These are phyloP conservation scores for Fusarium circinatum DNA, from an alignment of 2,329 filamentous ascomycete species.

Conservation along the genomic window DNA sequence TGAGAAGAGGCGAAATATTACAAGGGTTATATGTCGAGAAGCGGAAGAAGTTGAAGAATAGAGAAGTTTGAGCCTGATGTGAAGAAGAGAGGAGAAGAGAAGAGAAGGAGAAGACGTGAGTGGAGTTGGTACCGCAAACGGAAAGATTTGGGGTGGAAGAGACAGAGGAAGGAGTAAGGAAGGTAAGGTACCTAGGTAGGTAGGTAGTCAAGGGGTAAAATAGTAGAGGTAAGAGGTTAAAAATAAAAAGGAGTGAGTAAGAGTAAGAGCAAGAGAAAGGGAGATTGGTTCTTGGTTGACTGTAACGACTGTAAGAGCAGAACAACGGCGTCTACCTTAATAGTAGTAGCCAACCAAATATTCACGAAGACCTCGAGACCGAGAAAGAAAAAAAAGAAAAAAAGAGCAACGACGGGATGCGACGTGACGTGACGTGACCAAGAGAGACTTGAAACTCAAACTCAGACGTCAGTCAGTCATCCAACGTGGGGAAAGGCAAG, in stretches of 20 bases:
- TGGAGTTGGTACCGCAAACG: conserved; percentile 14
- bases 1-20: conserved; percentile 8
- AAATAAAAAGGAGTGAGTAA: conserved; percentile 4
- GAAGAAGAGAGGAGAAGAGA: neutral
- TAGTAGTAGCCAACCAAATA: neutral
- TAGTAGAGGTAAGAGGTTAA: neutral
- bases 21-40: neutral
- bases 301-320: neutral
- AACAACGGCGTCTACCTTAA: neutral
- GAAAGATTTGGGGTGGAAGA: conserved; percentile 19
- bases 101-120: neutral
- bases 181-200: neutral
- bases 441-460: conserved; percentile 4
- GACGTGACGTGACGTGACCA: conserved; percentile 1
- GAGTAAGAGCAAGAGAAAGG: conserved; percentile 1
- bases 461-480: conserved; percentile 11
- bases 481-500: conserved; percentile 23
- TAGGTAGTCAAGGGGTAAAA: neutral
- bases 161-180: neutral
- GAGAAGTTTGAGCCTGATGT: neutral
- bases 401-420: neutral
- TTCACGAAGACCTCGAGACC: conserved; percentile 6
- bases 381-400: neutral
- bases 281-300: conserved; percentile 17
- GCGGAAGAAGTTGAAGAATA: neutral